Percentiles rank a stretch among this genome's conserved stretches.
Evolutionary conservation across 73 alveolate genomes (phyloP).

Genomic region (Paramecium sexaurelia): DNA sequence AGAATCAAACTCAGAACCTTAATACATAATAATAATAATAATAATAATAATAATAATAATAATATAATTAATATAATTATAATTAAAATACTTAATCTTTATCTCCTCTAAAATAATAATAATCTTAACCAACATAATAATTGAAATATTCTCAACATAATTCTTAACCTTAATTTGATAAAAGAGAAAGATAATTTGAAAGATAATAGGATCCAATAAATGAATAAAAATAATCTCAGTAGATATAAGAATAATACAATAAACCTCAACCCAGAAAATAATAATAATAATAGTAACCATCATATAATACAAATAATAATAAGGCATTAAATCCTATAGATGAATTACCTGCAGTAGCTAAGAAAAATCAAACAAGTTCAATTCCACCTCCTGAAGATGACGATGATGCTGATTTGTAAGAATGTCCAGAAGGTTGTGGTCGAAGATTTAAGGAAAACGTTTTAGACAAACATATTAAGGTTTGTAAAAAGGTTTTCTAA

Average conservation of each 20-base stretch:
- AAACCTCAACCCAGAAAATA: not conserved
- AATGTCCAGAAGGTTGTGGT: conserved; percentile 77
- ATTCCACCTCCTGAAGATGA: not conserved
- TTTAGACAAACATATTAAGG: conserved; percentile 72
- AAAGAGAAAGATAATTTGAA: not conserved
- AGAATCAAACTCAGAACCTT: not conserved
- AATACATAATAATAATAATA: conserved; percentile 26
- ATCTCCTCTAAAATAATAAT: not conserved
- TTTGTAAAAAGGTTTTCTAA: conserved; percentile 84
- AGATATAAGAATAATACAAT: not conserved
- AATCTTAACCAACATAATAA: not conserved
- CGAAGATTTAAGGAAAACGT: conserved; percentile 73
- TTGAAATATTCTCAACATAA: not conserved
- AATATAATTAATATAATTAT: not conserved
- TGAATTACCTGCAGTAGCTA: conserved; percentile 55
- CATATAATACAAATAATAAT: not conserved
- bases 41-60: not conserved
- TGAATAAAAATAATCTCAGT: not conserved
- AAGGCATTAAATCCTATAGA: conserved; percentile 5
- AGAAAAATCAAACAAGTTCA: not conserved
- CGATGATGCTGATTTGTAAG: conserved; percentile 55
- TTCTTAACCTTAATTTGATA: not conserved
- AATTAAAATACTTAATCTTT: not conserved
- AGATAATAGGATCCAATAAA: not conserved
- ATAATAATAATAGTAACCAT: not conserved